These are phyloP conservation scores for Boletus insuetus DNA, from an alignment of 768 basidiomycete genomes.

Conservation along the genomic window DNA sequence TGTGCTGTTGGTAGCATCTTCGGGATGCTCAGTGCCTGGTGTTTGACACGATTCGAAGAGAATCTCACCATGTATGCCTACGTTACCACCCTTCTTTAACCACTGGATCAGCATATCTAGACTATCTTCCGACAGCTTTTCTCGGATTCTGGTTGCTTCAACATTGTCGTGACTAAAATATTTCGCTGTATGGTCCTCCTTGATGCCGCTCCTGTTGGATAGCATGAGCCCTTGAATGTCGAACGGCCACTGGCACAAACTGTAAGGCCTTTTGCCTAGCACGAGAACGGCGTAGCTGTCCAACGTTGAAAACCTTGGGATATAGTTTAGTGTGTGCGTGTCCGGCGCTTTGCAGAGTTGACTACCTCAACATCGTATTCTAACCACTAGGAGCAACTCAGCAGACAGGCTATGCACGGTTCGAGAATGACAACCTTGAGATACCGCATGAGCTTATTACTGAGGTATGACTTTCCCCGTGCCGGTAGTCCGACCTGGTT, in stretches of 20 bases:
- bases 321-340: not conserved
- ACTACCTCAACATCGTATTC: slow-evolving; percentile 94
- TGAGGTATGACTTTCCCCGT: slow-evolving; percentile 95
- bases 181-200: slow-evolving; percentile 85
- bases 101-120: slow-evolving; percentile 93
- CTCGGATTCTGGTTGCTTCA: slow-evolving; percentile 72
- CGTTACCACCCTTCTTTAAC: slow-evolving; percentile 94
- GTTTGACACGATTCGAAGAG: not conserved
- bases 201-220: slow-evolving; percentile 63
- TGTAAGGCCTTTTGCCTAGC: slow-evolving; percentile 77
- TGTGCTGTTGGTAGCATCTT: slow-evolving; percentile 97
- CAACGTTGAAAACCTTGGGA: slow-evolving; percentile 92
- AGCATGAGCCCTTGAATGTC: slow-evolving; percentile 2
- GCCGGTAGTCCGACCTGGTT: slow-evolving; percentile 93
- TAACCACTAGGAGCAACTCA: slow-evolving; percentile 70
- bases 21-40: not conserved
- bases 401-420: not conserved
- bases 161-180: slow-evolving; percentile 89
- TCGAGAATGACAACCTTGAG: slow-evolving; percentile 60
- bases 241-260: slow-evolving; percentile 36
- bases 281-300: slow-evolving; percentile 85
- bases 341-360: not conserved
- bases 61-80: slow-evolving; percentile 87
- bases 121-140: slow-evolving; percentile 85
- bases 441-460: slow-evolving; percentile 97